Base-by-base conservation (phyloP, 2,329 filamentous ascomycete genomes). In the Ramularia endophylla region DNA sequence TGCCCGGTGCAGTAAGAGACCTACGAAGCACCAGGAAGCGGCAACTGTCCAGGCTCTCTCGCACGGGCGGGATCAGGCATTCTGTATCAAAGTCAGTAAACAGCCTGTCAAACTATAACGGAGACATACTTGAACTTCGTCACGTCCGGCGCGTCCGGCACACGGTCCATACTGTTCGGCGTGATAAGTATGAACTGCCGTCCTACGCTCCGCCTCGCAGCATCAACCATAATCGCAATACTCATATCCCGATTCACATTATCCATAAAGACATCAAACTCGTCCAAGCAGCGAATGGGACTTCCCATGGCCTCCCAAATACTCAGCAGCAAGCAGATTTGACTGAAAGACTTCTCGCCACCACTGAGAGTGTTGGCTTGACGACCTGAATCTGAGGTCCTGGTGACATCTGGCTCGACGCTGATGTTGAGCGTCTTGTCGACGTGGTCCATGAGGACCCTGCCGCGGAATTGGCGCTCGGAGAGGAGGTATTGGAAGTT, bases 201-300 rank as follows among this genome's bases (percentile, higher is more conserved):
- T 18, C 88, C 87, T n/a, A 92, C 82, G 2, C 87, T 86, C 20
- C 85, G 78, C 55, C 92, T 78, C 27, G 92, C 92, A 13, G 87
- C 86, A 44, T 80, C 76, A 54, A 95, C 88, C 64, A 98, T 85
- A 83, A 98, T 87, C 49, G 85, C 85, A 55, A 94, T 95, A 60
- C 87, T 94, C 54, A 94, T 85, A 41, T 85, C 87, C 46, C 92
- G 81, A 65, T 98, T 98, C 44, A 97, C 87, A 53, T 84, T 87
- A 65, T 98, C 92, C 92, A 98, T 98, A 72, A 95, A 98, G 22
- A 98, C 92, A 62, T 98, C 92, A 60, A 97, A 98, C 65, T 98
- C 92, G 65, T 98, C 92, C 40, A 98, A 73, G 59, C 92, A 98
- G 40, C 92, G 80, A 46, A 98, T 83, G 0, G 89, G 90, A 13